Conservation (phyloP, 129 eudicot genomes). For the Centaurea solstitialis region DNA sequence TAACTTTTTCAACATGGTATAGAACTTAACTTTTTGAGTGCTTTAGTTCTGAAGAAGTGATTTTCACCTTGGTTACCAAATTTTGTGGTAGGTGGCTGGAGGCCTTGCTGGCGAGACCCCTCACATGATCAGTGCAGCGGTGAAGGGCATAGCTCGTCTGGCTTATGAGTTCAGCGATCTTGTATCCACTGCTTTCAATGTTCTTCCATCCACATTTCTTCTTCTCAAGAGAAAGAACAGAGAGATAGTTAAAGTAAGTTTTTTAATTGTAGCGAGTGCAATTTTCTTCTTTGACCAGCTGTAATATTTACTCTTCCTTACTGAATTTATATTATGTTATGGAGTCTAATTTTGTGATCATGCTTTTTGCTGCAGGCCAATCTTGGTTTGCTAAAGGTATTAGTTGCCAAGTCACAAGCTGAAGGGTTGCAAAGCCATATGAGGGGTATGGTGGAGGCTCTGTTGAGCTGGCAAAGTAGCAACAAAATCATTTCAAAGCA, state of each 20-base stretch:
- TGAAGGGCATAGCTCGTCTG: constrained; percentile 95
- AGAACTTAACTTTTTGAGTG: background rate
- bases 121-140: constrained; percentile 95
- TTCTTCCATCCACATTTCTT: constrained; percentile 85
- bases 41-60: background rate
- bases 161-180: constrained; percentile 96
- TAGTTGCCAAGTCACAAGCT: constrained; percentile 92
- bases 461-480: constrained; percentile 83
- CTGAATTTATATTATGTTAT: background rate
- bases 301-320: background rate
- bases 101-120: constrained; percentile 94
- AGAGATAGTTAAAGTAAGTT: constrained; percentile 73
- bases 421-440: constrained; percentile 73
- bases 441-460: constrained; percentile 70
- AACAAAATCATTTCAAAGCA: constrained; percentile 88
- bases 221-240: constrained; percentile 84
- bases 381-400: constrained; percentile 86
- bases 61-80: background rate
- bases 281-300: background rate
- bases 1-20: constrained; percentile 78
- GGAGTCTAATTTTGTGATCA: constrained; percentile 1
- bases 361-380: constrained; percentile 63
- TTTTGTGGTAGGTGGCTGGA: constrained; percentile 67
- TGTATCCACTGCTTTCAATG: constrained; percentile 63
- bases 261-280: background rate